phyloP scores from a whole-genome alignment of 768 basidiomycete species.

The Lyophyllum shimeji region DNA sequence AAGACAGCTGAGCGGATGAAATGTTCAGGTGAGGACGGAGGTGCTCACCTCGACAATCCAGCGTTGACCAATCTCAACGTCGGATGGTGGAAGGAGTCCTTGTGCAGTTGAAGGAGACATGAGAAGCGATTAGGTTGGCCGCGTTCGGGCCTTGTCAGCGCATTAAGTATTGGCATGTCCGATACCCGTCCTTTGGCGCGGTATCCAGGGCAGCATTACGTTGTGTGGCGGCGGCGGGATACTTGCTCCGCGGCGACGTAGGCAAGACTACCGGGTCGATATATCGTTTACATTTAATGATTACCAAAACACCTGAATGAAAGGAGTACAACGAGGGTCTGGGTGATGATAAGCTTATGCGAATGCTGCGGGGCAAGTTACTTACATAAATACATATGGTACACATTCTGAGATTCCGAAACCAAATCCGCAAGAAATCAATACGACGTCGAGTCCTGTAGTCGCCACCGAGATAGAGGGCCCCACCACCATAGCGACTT shows the following conservation, averaged over 20 bases:
- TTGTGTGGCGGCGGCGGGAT: not conserved
- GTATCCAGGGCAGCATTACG: not conserved
- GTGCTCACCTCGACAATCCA: not conserved
- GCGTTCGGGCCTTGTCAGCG: not conserved
- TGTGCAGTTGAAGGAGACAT: not conserved
- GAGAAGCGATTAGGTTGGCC: not conserved
- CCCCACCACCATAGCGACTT: conserved; percentile 80
- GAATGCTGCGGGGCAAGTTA: not conserved
- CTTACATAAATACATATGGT: conserved; percentile 14
- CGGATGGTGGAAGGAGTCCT: not conserved
- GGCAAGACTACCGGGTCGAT: not conserved
- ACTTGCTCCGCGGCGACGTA: not conserved
- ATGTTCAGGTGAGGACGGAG: not conserved
- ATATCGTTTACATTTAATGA: not conserved
- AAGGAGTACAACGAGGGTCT: not conserved
- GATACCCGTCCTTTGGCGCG: not conserved
- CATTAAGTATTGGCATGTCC: not conserved
- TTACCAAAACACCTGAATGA: not conserved
- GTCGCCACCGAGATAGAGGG: conserved; percentile 68
- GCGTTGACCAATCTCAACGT: not conserved
- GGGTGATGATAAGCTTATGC: not conserved
- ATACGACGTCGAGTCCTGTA: conserved; percentile 78
- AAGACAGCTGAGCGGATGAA: not conserved
- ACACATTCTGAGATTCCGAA: conserved; percentile 12
- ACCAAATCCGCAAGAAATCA: conserved; percentile 19